Evolutionary conservation across 1,284 basidiomycete species (phyloP), one percentile per base, ranked within the genome.

Genomic region (Austroboletus rostrupii): DNA sequence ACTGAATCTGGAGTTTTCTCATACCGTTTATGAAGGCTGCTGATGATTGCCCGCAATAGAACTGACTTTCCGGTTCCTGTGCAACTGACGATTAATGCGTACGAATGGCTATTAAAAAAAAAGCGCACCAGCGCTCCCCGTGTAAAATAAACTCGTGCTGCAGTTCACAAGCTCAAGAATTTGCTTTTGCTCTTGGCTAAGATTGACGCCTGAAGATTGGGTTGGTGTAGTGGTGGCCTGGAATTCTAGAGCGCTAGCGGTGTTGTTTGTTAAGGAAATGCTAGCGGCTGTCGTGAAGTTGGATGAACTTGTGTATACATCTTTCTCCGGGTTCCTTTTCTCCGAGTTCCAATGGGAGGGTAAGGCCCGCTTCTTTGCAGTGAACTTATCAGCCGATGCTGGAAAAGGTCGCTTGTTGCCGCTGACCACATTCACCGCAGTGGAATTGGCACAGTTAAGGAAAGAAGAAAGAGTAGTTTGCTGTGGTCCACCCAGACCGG

Each of bases 1-100:
- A 96, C 78, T 0, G 77, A 77, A 49, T 85, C 80, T 0, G 72
- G 64, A 3, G 72, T 66, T 33, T 64, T 75, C 40, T 59, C 50
- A 57, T 75, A 65, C 60, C 78, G 84, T 57, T 70, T 72, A 53
- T 70, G 47, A 48, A 92, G 70, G 11, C 75, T 69, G 37, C 70
- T 67, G 64, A 97, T 95, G 55, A 97, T 92, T 64, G 92, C 89
- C 10, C 90, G 81, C 2, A 97, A 73, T 1, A 97, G 75, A 12
- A 97, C 90, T 1, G 93, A 96, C 71, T 97, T 97, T 48, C 93
- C 93, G 1, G 93, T 94, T 53, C 92, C 92, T 90, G 50, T 17
- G 33, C 1, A 26, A 11, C 39, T 4, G 26, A 28, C 20, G 6
- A 29, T 41, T 20, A 23, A 19, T 47, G 45, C 5, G 44, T 50